Evolutionary conservation across 768 basidiomycete genomes (phyloP), one percentile per base, ranked within the genome.

Genomic region (Plicaturopsis crispa): DNA sequence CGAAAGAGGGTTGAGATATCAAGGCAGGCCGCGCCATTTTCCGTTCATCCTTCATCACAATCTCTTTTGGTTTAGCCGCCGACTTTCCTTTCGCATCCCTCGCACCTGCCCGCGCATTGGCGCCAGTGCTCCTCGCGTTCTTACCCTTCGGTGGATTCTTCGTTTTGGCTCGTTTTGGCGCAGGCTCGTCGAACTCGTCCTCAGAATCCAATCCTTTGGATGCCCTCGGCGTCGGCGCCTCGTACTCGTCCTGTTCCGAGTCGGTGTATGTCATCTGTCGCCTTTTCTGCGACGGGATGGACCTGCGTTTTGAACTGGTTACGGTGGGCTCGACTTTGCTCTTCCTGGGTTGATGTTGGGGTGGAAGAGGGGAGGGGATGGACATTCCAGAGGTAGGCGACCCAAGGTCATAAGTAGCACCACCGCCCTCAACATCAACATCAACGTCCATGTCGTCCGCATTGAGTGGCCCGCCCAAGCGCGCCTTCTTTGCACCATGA

Each of bases 31-130:
- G 39, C 5, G 36, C 39, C 12, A 36, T 41, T 44, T 59, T 68
- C 33, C 70, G 58, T 42, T 70, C 68, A 44, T 70, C 69, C 43
- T 59, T 66, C 32, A 63, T 57, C 40, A 50, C 28, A n/a, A 68
- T 52, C 24, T 63, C 60, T 34, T 54, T 65, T 39, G 57, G 50
- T 39, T 53, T 60, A 22, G 44, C 68, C 31, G 49, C 49, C 30
- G 47, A 54, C 42, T 63, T 65, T 24, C 43, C 52, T 37, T 59
- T 59, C n/a, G 46, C 31, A 22, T 43, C 39, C 39, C 48, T 53
- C 36, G 30, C 20, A 20, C 14, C 14, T 33, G 45, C 48, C 10
- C 44, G 41, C 6, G 24, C 6, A 23, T 44, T n/a, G n/a, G n/a
- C n/a, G n/a, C n/a, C n/a, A n/a, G n/a, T 51, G 28, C 28, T 38